These are phyloP conservation scores for Pelargonium fulgidum DNA, from an alignment of 441 rosid genomes.

Conservation along the genomic window DNA sequence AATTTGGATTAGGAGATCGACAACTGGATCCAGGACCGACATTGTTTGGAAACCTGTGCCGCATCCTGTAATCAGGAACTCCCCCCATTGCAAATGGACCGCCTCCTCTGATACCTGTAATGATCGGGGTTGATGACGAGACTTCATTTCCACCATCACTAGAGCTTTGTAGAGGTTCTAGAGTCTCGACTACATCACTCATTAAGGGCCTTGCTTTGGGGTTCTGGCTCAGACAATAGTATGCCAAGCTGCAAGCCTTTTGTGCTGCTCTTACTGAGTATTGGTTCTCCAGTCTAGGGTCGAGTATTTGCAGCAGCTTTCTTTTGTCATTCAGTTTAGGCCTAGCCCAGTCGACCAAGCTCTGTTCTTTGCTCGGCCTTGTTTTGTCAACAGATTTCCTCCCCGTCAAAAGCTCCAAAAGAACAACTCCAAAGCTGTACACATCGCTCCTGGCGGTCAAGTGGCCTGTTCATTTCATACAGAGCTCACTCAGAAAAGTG, in stretches of 20 bases:
- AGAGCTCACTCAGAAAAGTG: slow-evolving; percentile 20
- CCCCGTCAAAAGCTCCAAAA: slow-evolving; percentile 87
- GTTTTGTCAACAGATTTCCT: slow-evolving; percentile 97
- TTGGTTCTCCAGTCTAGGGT: slow-evolving; percentile 82
- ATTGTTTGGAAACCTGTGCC: slow-evolving; percentile 49
- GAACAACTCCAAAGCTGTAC: slow-evolving; percentile 94
- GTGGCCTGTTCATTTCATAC: slow-evolving; percentile 58
- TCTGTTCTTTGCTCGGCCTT: slow-evolving; percentile 93
- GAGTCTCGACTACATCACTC: slow-evolving; percentile 91
- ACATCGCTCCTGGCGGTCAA: slow-evolving; percentile 93
- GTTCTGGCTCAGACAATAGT: slow-evolving; percentile 88
- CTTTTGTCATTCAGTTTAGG: slow-evolving; percentile 89
- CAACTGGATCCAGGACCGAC: slow-evolving; percentile 77
- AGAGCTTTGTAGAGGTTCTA: slow-evolving; percentile 76
- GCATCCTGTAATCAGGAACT: slow-evolving; percentile 56
- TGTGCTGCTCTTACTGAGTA: slow-evolving; percentile 88
- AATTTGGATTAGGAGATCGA: slow-evolving; percentile 70
- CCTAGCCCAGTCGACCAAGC: slow-evolving; percentile 97
- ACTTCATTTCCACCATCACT: slow-evolving; percentile 40
- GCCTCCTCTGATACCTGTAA: slow-evolving; percentile 32
- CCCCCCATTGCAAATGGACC: slow-evolving; percentile 62
- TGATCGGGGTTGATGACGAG: slow-evolving; percentile 31
- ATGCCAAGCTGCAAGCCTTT: slow-evolving; percentile 91
- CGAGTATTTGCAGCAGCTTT: slow-evolving; percentile 78
- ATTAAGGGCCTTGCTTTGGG: slow-evolving; percentile 95